phyloP scores from a whole-genome alignment of 306 rosid genomes.

The Gillenia trifoliata region DNA sequence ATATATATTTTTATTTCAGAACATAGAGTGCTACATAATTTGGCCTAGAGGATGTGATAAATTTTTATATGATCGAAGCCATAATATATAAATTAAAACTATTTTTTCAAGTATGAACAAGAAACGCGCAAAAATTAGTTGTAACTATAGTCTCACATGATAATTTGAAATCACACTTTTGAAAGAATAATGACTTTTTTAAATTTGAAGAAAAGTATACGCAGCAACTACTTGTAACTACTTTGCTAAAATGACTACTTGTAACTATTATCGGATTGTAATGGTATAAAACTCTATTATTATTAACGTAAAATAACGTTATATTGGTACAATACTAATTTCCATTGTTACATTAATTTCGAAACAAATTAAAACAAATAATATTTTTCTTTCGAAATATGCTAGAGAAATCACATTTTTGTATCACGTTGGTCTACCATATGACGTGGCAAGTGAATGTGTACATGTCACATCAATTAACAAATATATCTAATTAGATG shows the following conservation, averaged over 20 bases:
- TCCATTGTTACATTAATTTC: not conserved
- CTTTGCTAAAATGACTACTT: not conserved
- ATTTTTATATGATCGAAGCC: too few species aligned
- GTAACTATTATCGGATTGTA: not conserved
- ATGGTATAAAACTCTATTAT: not conserved
- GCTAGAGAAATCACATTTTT: too few species aligned
- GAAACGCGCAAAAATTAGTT: rapidly evolving
- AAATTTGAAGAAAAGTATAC: not conserved
- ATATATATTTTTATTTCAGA: too few species aligned
- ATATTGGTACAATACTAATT: not conserved
- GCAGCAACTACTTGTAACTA: not conserved
- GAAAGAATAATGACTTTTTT: not conserved
- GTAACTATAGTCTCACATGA: not conserved
- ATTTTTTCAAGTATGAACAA: not conserved
- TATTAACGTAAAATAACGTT: not conserved
- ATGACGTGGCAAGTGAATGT: too few species aligned
- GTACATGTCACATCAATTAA: too few species aligned
- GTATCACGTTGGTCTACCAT: too few species aligned
- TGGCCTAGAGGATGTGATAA: too few species aligned
- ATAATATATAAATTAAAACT: not conserved
- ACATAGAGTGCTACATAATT: too few species aligned
- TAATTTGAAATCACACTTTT: not conserved
- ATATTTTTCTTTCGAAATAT: not conserved
- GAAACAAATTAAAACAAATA: not conserved
- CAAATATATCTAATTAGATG: too few species aligned